Evolutionary conservation across 805 yeast species (phyloP), one percentile per base, ranked within the genome.

Genomic region (Nakazawaea laoshanensis): DNA sequence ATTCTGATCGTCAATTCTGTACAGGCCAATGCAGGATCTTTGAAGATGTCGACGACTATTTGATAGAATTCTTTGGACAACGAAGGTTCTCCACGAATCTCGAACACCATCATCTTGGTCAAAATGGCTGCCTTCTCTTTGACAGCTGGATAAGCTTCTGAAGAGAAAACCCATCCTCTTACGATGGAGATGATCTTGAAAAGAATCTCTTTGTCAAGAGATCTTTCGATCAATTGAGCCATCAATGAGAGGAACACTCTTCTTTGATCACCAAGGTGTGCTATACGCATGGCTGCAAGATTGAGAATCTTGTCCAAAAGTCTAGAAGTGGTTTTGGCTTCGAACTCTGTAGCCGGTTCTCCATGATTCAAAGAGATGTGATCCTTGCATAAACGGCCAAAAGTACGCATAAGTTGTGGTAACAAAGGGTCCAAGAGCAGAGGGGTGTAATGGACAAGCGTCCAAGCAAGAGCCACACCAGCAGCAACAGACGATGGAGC

Each of bases 71-170:
- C 77, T 42, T 76, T 77, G 0, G 94, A 77, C 33, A 74, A 57
- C 1, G 83, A 73, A 6, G 84, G 71, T 48, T 89, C 95, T 3
- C 94, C 95, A 42, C 95, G 68, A 27, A 78, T 67, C 48, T 89
- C 97, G 51, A 86, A 88, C 1, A 84, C 82, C 70, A 89, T 74
- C 96, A 94, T 87, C 56, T 92, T 92, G 10, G 88, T 72, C 37
- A 92, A 62, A 25, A 92, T 79, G 0, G 95, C 96, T 1, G 97
- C 95, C 52, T 92, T 92, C 49, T 92, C 99, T 51, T 92, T 94
- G 3, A 82, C 76, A 0, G 97, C 85, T 3, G 99, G 99, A 63
- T 87, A 87, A 15, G 85, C 65, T 42, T 85, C 95, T 4, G 74
- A 64, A 2, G 85, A 73, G 49, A 94, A 87, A 0, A 88, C 89